Percentiles rank a stretch among this genome's conserved stretches.
Evolutionary conservation across 1,284 basidiomycete genomes (phyloP).

Genomic region (Marasmius tenuissimus): DNA sequence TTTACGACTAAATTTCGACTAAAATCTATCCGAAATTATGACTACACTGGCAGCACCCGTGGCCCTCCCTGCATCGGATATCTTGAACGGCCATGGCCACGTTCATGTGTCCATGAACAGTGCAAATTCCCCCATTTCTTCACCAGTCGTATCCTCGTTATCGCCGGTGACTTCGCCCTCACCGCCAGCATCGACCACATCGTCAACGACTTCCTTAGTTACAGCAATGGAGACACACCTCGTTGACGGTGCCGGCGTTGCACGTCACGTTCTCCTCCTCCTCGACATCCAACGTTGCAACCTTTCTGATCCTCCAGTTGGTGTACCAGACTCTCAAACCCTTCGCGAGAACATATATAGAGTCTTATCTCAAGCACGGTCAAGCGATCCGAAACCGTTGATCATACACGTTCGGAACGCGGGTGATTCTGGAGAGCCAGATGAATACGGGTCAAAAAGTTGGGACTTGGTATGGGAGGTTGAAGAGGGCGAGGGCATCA

Average conservation of each 20-base stretch:
- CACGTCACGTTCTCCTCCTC: constrained; percentile 54
- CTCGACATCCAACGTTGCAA: constrained; percentile 57
- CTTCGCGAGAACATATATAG: constrained; percentile 48
- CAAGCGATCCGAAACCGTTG: constrained; percentile 45
- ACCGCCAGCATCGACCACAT: no score
- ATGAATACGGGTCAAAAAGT: constrained; percentile 50
- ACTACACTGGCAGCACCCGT: no score
- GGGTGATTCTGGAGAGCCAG: constrained; percentile 58
- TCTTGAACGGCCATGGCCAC: no score
- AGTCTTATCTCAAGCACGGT: constrained; percentile 53
- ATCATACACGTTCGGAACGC: constrained; percentile 68
- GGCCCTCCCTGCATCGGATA: no score
- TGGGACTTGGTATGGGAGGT: constrained; percentile 60
- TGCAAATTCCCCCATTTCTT: no score
- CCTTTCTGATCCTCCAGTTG: constrained; percentile 45
- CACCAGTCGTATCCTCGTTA: no score
- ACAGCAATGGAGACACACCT: no score
- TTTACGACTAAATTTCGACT: no score
- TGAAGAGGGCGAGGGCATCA: constrained; percentile 45
- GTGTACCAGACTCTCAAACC: constrained; percentile 46
- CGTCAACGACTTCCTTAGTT: no score
- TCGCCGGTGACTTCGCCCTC: no score
- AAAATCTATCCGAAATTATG: no score
- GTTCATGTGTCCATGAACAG: no score
- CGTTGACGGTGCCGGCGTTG: not conserved